Conservation (phyloP, 768 basidiomycete genomes). For the Termitomyces sp. region DNA sequence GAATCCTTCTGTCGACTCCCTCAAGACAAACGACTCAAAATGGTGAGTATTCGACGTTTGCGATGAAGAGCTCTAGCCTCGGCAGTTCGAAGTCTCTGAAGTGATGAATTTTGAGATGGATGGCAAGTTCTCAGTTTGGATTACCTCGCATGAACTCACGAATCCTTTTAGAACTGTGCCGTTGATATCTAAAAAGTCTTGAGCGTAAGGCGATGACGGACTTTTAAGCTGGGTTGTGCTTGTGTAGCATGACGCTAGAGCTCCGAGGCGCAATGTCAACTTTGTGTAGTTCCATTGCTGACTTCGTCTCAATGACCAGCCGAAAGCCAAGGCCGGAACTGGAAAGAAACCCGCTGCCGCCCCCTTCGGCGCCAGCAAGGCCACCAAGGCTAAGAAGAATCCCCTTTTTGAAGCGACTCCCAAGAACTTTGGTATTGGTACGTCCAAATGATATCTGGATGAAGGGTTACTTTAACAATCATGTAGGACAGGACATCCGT, state of each 20-base stretch:
- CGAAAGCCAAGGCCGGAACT: slow-evolving; percentile 64
- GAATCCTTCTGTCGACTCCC: slow-evolving; percentile 16
- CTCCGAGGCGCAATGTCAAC: slow-evolving; percentile 43
- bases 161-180: slow-evolving; percentile 16
- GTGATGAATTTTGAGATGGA: slow-evolving; percentile 34
- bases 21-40: slow-evolving; percentile 37
- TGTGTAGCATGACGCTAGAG: slow-evolving; percentile 39
- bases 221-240: slow-evolving; percentile 30
- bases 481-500: slow-evolving; percentile 85
- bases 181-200: slow-evolving; percentile 18
- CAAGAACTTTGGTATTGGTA: slow-evolving; percentile 96
- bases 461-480: not conserved
- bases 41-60: slow-evolving; percentile 41
- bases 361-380: slow-evolving; percentile 75
- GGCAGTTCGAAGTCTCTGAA: slow-evolving; percentile 28
- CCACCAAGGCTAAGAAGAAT: slow-evolving; percentile 79
- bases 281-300: slow-evolving; percentile 30
- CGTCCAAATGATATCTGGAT: slow-evolving; percentile 14
- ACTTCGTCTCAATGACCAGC: slow-evolving; percentile 93
- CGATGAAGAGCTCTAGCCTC: slow-evolving; percentile 34
- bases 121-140: slow-evolving; percentile 41
- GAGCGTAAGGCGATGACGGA: slow-evolving; percentile 38
- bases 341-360: slow-evolving; percentile 85
- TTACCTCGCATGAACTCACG: slow-evolving; percentile 21
- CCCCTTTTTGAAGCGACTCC: slow-evolving; percentile 89